Percentiles rank a stretch among this genome's conserved stretches.
Evolutionary conservation across 805 yeast species (phyloP).

Genomic region (Cyberlindnera misumaiensis): DNA sequence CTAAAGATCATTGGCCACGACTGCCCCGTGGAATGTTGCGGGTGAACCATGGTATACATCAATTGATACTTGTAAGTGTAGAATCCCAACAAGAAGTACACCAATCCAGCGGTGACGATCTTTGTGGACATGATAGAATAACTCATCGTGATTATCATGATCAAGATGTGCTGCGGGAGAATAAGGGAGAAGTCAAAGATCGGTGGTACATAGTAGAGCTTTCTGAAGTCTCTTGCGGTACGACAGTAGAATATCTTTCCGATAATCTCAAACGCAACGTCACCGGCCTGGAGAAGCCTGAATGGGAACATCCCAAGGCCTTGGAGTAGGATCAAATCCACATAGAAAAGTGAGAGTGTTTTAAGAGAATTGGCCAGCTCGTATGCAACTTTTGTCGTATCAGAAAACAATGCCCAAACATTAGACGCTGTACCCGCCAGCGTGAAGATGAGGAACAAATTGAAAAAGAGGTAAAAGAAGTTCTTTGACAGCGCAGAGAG

Average conservation of each 20-base stretch:
- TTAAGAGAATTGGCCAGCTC: conserved; percentile 78
- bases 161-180: conserved; percentile 85
- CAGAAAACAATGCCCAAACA: conserved; percentile 73
- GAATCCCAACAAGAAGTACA: conserved; percentile 80
- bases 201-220: conserved; percentile 72
- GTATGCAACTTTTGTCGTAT: conserved; percentile 83
- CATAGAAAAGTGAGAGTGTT: conserved; percentile 80
- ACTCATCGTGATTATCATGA: conserved; percentile 76
- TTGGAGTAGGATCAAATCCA: conserved; percentile 74
- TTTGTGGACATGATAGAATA: conserved; percentile 89
- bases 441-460: conserved; percentile 88
- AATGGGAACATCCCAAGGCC: conserved; percentile 90
- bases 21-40: conserved; percentile 94
- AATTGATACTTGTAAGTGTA: conserved; percentile 88
- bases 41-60: conserved; percentile 85
- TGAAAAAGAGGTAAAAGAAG: conserved; percentile 90
- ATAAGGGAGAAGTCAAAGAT: conserved; percentile 88
- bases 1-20: conserved; percentile 91
- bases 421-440: conserved; percentile 87
- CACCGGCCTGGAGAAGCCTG: conserved; percentile 72
- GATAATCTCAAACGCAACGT: conserved; percentile 64
- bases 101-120: conserved; percentile 76
- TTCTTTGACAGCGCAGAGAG: conserved; percentile 87
- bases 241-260: conserved; percentile 49
- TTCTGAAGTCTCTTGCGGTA: conserved; percentile 77